Base-by-base conservation (phyloP, 768 basidiomycete genomes). In the Boletus bicolor region DNA sequence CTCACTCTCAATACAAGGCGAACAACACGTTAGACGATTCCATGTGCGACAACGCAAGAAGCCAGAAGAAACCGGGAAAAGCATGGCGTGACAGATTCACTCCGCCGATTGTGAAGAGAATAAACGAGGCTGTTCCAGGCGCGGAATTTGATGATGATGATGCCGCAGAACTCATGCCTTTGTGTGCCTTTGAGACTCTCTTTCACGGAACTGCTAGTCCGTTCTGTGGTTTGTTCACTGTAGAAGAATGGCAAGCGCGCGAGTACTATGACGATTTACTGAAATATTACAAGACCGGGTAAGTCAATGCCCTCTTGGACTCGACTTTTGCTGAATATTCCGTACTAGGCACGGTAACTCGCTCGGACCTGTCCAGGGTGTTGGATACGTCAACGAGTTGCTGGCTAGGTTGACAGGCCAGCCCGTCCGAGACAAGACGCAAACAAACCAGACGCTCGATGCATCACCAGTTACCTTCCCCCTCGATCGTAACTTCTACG, bases 341-440 rank as follows among this genome's bases (percentile, higher is more conserved):
- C 11, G 42, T 19, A n/a, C 9, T 56, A 89, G 87, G 19, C 81
- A 89, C 56, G 90, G 91, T 4, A 82, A 84, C 57, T 60, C 68
- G 2, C 75, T 93, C 1, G 91, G 91, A 2, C 85, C 76, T 5
- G 83, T 91, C 7, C 89, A 91, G 66, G 91, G 91, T 34, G 85
- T 93, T 4, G 93, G 93, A 7, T 96, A 89, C 67, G 77, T 90
- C 64, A 93, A 93, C 67, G 93, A 95, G 72, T 80, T 96, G n/a
- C 68, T 95, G 21, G 89, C 91, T 0, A 83, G 94, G 11, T 77
- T 96, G 42, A 89, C 86, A 0, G 77, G 77, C 15, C 70, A 69
- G 15, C 80, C 84, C 3, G 89, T 91, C 34, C 68, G 66, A 39
- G 90, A 93, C 69, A 58, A 77, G 59, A 93, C 91, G 0, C 86